Base-by-base conservation (phyloP, 345 rosid genomes). In the Excoecaria cochinchinensis region DNA sequence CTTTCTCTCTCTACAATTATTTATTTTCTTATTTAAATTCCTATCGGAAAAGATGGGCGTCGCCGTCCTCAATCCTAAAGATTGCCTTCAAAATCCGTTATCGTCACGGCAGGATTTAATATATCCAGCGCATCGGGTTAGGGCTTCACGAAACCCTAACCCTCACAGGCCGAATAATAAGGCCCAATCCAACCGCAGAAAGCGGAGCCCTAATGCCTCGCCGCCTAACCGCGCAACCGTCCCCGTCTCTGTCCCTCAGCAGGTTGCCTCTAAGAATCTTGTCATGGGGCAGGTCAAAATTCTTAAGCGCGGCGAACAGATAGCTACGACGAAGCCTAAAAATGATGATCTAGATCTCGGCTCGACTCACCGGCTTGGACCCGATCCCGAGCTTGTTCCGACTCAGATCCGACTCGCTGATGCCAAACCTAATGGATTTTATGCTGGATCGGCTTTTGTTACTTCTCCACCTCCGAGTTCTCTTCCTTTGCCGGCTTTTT, bases 391-490 rank as follows among this genome's bases (percentile, higher is more conserved):
- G 48, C 5, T 67, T 57, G 71, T 77, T 6, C 77, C 79, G 11
- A 25, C 53, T 11, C 85, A 73, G 80, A 72, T 76, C 85, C 87
- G 85, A 31, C 25, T 80, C 0, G 3, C 81, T 0, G 83, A 67
- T 51, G 42, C 89, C 0, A 76, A 67, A 6, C n/a, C 63, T 10
- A 61, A 31, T 8, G 76, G 85, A 8, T 89, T 90, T 79, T 95
- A 91, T 47, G 99, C 97, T 0, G 99, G 99, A 5, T 83, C 91
- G 6, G 95, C 88, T 5, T 91, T 89, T 53, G 25, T 89, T 62
- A 76, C 90, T 0, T 95, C 98, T 7, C 98, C 99, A n/a, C 91
- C 97, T 3, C 99, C 99, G 1, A 90, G 97, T 74, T 94, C 94
- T 22, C 89, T 95, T 2, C 99, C 98, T 46, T 67, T 95, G 15